These are phyloP conservation scores for Globisporangium barbulae DNA, from an alignment of 352 stramenopile genomes.

Conservation along the genomic window DNA sequence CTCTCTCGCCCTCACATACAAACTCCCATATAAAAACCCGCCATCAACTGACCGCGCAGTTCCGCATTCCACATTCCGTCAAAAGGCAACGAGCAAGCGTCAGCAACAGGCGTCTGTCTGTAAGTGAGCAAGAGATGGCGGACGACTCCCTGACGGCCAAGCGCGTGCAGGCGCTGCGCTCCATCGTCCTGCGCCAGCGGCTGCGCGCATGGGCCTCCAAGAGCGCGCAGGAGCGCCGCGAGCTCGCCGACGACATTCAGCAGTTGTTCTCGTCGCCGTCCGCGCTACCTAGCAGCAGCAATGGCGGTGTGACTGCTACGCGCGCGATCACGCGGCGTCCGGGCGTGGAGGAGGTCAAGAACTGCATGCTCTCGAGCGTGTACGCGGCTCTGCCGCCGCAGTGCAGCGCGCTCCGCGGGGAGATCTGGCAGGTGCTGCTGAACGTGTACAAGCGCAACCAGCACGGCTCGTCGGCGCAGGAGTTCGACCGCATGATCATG, in stretches of 20 bases:
- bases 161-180: constrained; percentile 31
- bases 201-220: constrained; percentile 61
- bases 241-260: constrained; percentile 47
- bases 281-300: constrained; percentile 14
- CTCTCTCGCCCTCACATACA: constrained; percentile 5
- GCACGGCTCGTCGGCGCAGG: constrained; percentile 58
- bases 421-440: constrained; percentile 82
- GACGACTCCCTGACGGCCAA: constrained; percentile 3
- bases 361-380: constrained; percentile 47
- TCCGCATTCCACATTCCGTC: constrained; percentile 2
- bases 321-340: constrained; percentile 65
- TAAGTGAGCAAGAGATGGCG: background rate
- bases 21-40: constrained; percentile 11
- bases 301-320: constrained; percentile 14
- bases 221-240: constrained; percentile 46
- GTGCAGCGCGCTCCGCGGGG: constrained; percentile 46
- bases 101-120: background rate
- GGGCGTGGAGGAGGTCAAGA: constrained; percentile 67
- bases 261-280: constrained; percentile 58
- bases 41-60: background rate
- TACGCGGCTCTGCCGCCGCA: constrained; percentile 50
- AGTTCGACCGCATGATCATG: constrained; percentile 72
- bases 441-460: constrained; percentile 81
- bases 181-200: constrained; percentile 42
- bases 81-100: background rate